A percentile compares a stretch with the other conserved stretches of the same genome.
Evolutionary conservation across 768 basidiomycete species (phyloP).

Genomic region (Pluteus cervinus): DNA sequence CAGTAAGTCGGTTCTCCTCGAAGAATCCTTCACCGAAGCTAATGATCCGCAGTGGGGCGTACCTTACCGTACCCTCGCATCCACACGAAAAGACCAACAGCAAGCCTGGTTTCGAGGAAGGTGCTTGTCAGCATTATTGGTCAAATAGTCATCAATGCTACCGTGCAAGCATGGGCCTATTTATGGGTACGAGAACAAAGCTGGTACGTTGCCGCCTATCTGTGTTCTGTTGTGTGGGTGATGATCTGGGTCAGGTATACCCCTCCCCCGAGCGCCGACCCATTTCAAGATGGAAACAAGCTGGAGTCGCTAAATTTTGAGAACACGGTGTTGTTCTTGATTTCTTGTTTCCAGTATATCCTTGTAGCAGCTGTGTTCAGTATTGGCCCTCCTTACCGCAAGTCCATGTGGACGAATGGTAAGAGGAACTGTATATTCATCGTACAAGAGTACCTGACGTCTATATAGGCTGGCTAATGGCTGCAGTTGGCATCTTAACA

Average conservation of each 20-base stretch:
- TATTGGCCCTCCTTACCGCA: conserved; percentile 95
- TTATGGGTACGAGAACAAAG: conserved; percentile 80
- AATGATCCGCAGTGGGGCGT: conserved; percentile 70
- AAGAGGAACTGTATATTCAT: conserved; percentile 15
- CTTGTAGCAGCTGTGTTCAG: conserved; percentile 96
- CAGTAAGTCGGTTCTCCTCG: conserved; percentile 49
- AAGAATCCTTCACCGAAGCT: conserved; percentile 4
- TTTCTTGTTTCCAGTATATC: conserved; percentile 99
- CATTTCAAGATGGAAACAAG: conserved; percentile 51
- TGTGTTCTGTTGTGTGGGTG: background rate
- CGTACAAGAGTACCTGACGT: conserved; percentile 1
- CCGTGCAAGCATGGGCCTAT: conserved; percentile 82
- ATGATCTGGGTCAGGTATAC: conserved; percentile 58
- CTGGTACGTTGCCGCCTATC: conserved; percentile 51
- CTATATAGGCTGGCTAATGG: conserved; percentile 70
- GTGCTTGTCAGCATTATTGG: conserved; percentile 91
- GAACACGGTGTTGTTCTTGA: conserved; percentile 85
- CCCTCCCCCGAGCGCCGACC: conserved; percentile 47
- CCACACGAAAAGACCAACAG: conserved; percentile 87
- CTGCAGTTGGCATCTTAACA: conserved; percentile 62
- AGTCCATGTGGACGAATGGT: conserved; percentile 95
- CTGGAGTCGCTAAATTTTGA: conserved; percentile 86
- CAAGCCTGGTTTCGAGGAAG: conserved; percentile 92
- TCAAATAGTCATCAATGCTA: conserved; percentile 82
- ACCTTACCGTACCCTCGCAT: conserved; percentile 87